Conservation (phyloP, 352 stramenopile genomes). For the Phytophthora constricta region DNA sequence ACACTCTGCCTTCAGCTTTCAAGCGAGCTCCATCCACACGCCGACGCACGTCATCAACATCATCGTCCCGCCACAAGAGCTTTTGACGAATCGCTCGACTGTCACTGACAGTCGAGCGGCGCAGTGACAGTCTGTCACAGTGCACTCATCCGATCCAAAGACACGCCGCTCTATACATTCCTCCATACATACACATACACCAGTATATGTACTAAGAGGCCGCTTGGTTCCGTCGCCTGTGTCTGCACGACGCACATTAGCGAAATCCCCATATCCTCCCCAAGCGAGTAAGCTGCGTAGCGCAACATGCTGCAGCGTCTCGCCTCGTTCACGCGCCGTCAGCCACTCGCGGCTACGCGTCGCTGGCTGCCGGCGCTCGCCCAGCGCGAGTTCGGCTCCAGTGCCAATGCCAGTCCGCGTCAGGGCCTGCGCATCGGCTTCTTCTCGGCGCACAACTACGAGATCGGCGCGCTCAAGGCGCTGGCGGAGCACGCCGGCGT, state of each 20-base stretch:
- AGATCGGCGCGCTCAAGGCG: conserved; percentile 58
- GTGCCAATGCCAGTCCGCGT: conserved; percentile 10
- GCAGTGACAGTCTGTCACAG: too few relatives aligned
- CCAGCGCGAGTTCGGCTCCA: conserved; percentile 19
- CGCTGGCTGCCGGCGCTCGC: conserved; percentile 20
- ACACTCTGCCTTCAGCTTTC: too few relatives aligned
- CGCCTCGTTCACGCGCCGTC: conserved; percentile 16
- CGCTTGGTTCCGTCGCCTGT: too few relatives aligned
- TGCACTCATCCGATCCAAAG: conserved; percentile 1
- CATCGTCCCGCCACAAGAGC: neutral
- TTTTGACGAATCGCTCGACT: conserved; percentile 12
- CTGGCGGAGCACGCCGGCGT: conserved; percentile 45
- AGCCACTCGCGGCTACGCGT: conserved; percentile 6
- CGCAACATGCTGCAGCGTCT: conserved; percentile 18
- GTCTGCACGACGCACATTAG: conserved; percentile 13
- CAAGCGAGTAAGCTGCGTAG: neutral
- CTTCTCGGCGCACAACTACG: conserved; percentile 74
- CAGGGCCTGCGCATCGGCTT: conserved; percentile 72
- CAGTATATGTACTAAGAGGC: too few relatives aligned
- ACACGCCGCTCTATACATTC: neutral
- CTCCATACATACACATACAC: neutral
- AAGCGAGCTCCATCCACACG: neutral
- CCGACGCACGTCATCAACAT: neutral
- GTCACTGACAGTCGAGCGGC: too few relatives aligned
- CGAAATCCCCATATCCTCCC: conserved; percentile 9